Conservation (phyloP, 148 eudicot species). For the Tetragonia tetragonoides region DNA sequence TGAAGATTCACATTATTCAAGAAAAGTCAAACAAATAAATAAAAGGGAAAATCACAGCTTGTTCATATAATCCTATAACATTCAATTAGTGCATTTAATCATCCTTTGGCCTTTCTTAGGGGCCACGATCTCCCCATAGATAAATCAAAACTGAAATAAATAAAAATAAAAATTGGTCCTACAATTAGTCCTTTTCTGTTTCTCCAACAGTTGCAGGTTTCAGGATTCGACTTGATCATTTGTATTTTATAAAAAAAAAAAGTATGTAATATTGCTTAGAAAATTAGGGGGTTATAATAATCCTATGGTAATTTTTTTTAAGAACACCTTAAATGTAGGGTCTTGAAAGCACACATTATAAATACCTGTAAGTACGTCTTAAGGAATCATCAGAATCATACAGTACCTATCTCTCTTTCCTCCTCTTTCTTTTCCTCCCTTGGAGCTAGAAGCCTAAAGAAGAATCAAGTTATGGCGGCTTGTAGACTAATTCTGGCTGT, state of each 20-base stretch:
- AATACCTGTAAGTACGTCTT: conserved; percentile 4
- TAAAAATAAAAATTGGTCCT: neutral
- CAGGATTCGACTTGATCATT: conserved; percentile 23
- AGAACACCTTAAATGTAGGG: neutral
- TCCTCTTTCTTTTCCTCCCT: neutral
- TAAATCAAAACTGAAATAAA: neutral
- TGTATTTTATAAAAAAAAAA: neutral
- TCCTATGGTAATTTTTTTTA: too few relatives aligned
- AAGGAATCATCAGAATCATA: conserved; percentile 25
- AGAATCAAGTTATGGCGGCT: conserved; percentile 11
- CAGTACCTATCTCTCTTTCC: neutral
- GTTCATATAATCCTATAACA: neutral
- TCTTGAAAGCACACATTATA: conserved; percentile 21
- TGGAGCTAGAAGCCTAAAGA: neutral
- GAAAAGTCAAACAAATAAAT: conserved; percentile 24
- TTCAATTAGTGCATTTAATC: neutral
- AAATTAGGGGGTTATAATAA: neutral
- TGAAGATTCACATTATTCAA: conserved; percentile 21
- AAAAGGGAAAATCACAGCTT: neutral
- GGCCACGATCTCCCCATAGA: conserved; percentile 1
- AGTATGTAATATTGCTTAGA: neutral
- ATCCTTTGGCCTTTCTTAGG: conserved; percentile 17
- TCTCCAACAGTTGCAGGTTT: conserved; percentile 17
- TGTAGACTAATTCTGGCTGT: conserved; percentile 14
- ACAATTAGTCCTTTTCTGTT: conserved; percentile 11